These are phyloP conservation scores for Naegleria fowleri DNA, from an alignment of 208 protist species.

Conservation along the genomic window DNA sequence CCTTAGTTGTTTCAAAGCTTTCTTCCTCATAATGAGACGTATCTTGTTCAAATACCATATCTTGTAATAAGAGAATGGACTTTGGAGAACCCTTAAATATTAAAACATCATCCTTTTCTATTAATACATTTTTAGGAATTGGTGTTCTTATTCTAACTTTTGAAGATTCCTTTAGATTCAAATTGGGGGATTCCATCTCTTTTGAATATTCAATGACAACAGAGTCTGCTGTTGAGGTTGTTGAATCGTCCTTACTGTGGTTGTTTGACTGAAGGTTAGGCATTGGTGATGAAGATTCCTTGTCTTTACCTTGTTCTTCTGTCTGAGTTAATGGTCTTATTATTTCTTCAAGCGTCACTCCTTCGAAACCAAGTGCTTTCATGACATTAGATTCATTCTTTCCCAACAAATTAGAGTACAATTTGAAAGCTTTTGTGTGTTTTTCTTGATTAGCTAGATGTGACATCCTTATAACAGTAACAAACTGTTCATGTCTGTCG, in stretches of 20 bases:
- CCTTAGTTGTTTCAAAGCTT: not conserved
- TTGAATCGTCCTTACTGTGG: not conserved
- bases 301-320: not conserved
- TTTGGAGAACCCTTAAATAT: not conserved
- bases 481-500: not conserved
- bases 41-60: not conserved
- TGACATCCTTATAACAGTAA: not conserved
- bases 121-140: not conserved
- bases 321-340: not conserved
- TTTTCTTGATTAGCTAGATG: not conserved
- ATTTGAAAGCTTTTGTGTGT: not conserved
- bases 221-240: not conserved
- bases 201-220: not conserved
- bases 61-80: not conserved
- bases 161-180: not conserved
- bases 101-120: not conserved
- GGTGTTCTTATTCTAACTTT: not conserved
- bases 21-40: not conserved
- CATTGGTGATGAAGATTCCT: not conserved
- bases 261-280: not conserved
- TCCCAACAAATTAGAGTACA: not conserved
- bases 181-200: not conserved
- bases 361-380: not conserved
- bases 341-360: not conserved
- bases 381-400: not conserved